These are phyloP conservation scores for Boletus calvinii DNA, from an alignment of 1,284 basidiomycete genomes.

Conservation along the genomic window DNA sequence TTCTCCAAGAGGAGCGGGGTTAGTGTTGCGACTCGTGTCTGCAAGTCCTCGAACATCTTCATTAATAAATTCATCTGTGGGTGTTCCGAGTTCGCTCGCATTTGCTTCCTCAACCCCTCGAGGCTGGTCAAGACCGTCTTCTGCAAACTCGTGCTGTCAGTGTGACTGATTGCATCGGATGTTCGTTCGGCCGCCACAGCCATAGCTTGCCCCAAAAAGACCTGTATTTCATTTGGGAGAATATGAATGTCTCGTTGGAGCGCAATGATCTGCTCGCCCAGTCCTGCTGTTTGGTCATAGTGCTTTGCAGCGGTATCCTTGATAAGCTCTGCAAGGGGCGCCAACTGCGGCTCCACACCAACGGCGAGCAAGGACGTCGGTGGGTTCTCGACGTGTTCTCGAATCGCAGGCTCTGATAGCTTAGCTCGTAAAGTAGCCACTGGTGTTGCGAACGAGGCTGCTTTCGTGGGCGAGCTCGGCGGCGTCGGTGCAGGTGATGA, in stretches of 20 bases:
- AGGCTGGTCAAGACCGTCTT: conserved; percentile 24
- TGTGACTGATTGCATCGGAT: not conserved
- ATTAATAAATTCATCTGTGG: conserved; percentile 21
- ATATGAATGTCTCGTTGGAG: conserved; percentile 39
- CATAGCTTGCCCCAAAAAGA: conserved; percentile 18
- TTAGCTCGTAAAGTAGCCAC: conserved; percentile 12
- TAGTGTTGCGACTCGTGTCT: conserved; percentile 17
- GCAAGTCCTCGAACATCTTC: conserved; percentile 28
- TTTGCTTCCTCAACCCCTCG: conserved; percentile 23
- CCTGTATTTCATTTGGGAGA: conserved; percentile 27
- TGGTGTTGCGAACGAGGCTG: conserved; percentile 1
- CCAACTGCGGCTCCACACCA: conserved; percentile 20
- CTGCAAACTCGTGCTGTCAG: conserved; percentile 10
- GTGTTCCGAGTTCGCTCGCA: conserved; percentile 16
- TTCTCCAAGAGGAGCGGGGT: conserved; percentile 29
- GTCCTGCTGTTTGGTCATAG: conserved; percentile 35
- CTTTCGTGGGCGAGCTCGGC: conserved; percentile 12
- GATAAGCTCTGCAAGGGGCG: conserved; percentile 36
- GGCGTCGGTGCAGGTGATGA: conserved; percentile 5
- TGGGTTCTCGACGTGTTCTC: conserved; percentile 23
- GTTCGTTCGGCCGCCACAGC: conserved; percentile 1
- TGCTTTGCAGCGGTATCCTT: conserved; percentile 39
- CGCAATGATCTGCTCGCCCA: conserved; percentile 37
- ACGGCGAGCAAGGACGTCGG: conserved; percentile 12
- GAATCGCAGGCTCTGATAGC: conserved; percentile 27